Conservation (phyloP, 2,329 filamentous ascomycete species). For the Aspergillus hortae region DNA sequence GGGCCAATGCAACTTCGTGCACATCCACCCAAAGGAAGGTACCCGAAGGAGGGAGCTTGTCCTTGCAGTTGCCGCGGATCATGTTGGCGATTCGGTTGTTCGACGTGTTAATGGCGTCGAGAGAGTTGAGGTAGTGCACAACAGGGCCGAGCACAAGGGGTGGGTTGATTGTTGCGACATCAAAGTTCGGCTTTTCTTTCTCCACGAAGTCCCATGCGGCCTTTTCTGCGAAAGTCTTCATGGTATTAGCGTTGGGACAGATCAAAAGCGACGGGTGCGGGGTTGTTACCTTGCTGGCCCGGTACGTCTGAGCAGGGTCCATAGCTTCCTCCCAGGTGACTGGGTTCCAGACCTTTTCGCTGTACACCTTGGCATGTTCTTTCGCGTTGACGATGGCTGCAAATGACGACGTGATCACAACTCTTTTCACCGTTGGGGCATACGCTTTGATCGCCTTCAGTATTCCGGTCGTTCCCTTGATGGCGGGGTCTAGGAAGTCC, state of each 20-base stretch:
- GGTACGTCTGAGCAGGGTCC: slow-evolving; percentile 37
- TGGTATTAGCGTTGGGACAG: slow-evolving; percentile 7
- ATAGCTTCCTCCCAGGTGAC: slow-evolving; percentile 41
- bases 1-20: slow-evolving; percentile 47
- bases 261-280: not conserved
- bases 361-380: slow-evolving; percentile 33
- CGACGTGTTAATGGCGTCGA: slow-evolving; percentile 68
- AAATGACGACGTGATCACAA: slow-evolving; percentile 68
- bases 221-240: slow-evolving; percentile 58
- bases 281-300: slow-evolving; percentile 51
- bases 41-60: slow-evolving; percentile 55
- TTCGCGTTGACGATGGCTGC: slow-evolving; percentile 58
- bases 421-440: slow-evolving; percentile 66
- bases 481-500: slow-evolving; percentile 56
- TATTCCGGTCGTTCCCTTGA: slow-evolving; percentile 62
- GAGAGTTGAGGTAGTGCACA: slow-evolving; percentile 59
- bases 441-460: slow-evolving; percentile 59
- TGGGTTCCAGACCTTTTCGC: slow-evolving; percentile 43
- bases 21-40: slow-evolving; percentile 58
- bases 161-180: slow-evolving; percentile 59
- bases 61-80: slow-evolving; percentile 59
- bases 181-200: slow-evolving; percentile 56
- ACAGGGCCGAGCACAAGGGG: slow-evolving; percentile 63
- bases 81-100: slow-evolving; percentile 65
- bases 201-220: slow-evolving; percentile 64